A percentile compares a stretch with the other conserved stretches of the same genome.
These are phyloP conservation scores for Oidium heveae DNA, from an alignment of 2,329 filamentous ascomycete genomes.

Conservation along the genomic window DNA sequence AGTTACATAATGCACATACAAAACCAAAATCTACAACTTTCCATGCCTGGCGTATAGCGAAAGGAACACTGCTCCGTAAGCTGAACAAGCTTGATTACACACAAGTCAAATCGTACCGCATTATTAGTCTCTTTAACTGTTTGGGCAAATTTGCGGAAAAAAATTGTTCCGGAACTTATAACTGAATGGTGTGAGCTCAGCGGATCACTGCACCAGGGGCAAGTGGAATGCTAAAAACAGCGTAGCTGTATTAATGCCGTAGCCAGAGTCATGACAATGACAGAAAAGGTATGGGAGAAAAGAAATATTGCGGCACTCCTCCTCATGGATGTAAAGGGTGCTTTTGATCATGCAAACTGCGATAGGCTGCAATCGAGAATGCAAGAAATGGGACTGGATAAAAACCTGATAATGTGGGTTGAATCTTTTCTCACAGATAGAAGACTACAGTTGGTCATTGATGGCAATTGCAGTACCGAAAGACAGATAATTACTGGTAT, in stretches of 20 bases:
- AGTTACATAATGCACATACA: no score
- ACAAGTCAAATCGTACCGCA: background rate
- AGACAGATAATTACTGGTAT: background rate
- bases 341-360: background rate
- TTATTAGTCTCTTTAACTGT: background rate
- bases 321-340: background rate
- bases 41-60: no score
- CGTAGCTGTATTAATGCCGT: background rate
- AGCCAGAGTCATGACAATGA: background rate
- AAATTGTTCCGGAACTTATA: background rate
- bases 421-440: background rate
- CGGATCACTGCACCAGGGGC: background rate
- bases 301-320: background rate
- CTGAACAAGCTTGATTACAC: background rate
- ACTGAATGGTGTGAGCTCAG: background rate
- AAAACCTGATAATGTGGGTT: background rate
- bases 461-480: background rate
- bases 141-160: slow-evolving; percentile 1
- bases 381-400: background rate
- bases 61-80: no score
- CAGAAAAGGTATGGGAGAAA: background rate
- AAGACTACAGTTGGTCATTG: background rate
- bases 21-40: no score
- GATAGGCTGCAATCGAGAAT: background rate
- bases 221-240: background rate